Conservation (phyloP, 306 rosid species). For the Begonia peltatifolia region DNA sequence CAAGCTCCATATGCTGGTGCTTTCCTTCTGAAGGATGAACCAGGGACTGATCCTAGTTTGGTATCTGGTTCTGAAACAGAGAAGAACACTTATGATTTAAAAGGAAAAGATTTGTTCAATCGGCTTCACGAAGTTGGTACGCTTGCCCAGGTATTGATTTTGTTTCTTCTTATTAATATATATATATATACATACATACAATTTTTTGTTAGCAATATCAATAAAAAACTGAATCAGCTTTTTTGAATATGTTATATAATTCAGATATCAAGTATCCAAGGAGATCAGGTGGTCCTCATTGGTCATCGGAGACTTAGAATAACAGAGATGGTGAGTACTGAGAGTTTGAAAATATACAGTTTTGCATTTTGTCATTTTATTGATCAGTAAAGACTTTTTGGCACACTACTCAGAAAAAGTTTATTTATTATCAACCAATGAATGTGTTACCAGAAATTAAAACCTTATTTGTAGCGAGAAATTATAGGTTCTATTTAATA, state of each 20-base stretch:
- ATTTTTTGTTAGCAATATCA: background rate
- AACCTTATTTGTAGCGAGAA: background rate
- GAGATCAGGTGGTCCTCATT: constrained; percentile 83
- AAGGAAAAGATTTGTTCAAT: constrained; percentile 72
- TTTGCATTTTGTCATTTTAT: background rate
- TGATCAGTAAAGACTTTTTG: too few species aligned
- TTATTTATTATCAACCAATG: too few species aligned
- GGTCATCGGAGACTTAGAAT: constrained; percentile 92
- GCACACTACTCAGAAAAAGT: too few species aligned
- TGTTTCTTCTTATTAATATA: background rate
- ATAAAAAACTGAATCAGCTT: too few species aligned
- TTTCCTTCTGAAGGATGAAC: constrained; percentile 86
- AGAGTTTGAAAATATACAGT: constrained; percentile 3
- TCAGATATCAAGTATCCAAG: constrained; percentile 95
- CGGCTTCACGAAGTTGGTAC: constrained; percentile 99
- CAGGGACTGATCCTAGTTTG: constrained; percentile 59
- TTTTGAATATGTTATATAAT: constrained; percentile 2
- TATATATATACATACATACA: too few species aligned
- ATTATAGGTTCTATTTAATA: background rate
- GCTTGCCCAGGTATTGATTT: constrained; percentile 69
- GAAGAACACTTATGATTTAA: constrained; percentile 49
- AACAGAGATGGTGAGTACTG: constrained; percentile 73
- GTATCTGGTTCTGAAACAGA: constrained; percentile 68
- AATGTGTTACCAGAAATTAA: too few species aligned
- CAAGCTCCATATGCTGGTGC: constrained; percentile 99